Evolutionary conservation across 2,329 filamentous ascomycete species (phyloP).

Genomic region (Microsporum ferrugineum): DNA sequence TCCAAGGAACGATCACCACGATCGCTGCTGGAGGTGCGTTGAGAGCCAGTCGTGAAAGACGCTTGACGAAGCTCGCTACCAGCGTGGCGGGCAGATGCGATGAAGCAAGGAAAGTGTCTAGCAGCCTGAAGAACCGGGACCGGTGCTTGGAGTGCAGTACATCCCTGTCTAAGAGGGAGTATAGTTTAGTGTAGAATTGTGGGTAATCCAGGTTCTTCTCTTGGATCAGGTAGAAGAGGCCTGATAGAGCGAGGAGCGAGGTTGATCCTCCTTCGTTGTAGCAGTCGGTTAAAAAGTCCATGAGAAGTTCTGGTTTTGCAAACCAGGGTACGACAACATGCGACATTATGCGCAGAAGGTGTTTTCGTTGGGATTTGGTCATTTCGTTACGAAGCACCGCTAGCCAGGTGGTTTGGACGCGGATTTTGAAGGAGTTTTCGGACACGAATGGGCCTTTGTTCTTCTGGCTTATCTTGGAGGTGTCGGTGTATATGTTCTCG

Average conservation of each 20-base stretch:
- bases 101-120: constrained; percentile 82
- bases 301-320: constrained; percentile 70
- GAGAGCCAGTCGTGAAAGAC: constrained; percentile 73
- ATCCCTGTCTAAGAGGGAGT: constrained; percentile 75
- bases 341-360: constrained; percentile 62
- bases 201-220: constrained; percentile 94
- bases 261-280: constrained; percentile 79
- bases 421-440: constrained; percentile 59
- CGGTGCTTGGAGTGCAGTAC: constrained; percentile 90
- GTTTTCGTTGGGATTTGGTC: constrained; percentile 64
- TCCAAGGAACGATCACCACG: constrained; percentile 79
- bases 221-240: constrained; percentile 88
- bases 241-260: constrained; percentile 77
- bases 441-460: constrained; percentile 56
- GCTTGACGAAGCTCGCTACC: constrained; percentile 92
- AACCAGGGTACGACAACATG: constrained; percentile 82
- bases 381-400: constrained; percentile 56
- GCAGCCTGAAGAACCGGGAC: constrained; percentile 79
- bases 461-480: constrained; percentile 44
- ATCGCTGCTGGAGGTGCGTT: constrained; percentile 81
- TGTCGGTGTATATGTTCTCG: constrained; percentile 28
- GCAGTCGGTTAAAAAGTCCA: constrained; percentile 93
- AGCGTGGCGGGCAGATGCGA: constrained; percentile 84
- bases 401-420: constrained; percentile 79
- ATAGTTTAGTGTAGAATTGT: constrained; percentile 84